phyloP scores from a whole-genome alignment of 2,329 filamentous ascomycete species.

The Pyricularia pennisetigena region DNA sequence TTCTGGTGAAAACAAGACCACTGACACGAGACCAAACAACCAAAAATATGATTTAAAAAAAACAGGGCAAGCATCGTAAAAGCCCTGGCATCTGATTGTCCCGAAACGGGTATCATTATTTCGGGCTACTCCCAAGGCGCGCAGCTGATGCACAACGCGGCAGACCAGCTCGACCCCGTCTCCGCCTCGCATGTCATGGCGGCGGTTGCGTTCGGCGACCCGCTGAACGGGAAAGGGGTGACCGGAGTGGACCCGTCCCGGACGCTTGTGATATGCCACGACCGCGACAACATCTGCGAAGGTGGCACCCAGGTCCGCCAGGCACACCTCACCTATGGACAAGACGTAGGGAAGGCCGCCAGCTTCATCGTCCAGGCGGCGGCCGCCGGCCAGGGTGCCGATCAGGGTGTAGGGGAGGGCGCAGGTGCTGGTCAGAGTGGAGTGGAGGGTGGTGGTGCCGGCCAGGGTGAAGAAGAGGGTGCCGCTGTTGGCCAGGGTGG shows the following conservation, averaged over 20 bases:
- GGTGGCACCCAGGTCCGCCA: constrained; percentile 13
- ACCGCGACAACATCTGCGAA: constrained; percentile 16
- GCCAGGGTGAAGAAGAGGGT: too few species aligned
- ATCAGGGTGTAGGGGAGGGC: too few species aligned
- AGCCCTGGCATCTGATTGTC: constrained; percentile 22
- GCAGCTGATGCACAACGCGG: constrained; percentile 18
- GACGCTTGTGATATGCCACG: constrained; percentile 13
- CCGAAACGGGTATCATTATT: constrained; percentile 29
- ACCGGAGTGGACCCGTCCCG: constrained; percentile 9
- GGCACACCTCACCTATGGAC: constrained; percentile 17
- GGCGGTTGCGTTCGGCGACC: constrained; percentile 19
- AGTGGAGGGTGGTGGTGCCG: too few species aligned
- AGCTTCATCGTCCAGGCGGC: constrained; percentile 11
- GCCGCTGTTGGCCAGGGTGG: neutral
- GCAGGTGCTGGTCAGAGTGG: too few species aligned
- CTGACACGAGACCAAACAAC: neutral
- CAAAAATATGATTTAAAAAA: too few species aligned
- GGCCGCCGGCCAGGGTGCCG: neutral
- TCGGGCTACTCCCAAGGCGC: constrained; percentile 25
- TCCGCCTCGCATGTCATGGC: constrained; percentile 12
- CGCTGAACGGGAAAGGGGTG: constrained; percentile 11
- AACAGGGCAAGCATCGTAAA: constrained; percentile 20
- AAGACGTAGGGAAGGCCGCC: constrained; percentile 14
- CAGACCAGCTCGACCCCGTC: constrained; percentile 10
- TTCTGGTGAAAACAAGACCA: neutral